phyloP scores from a whole-genome alignment of 345 rosid species.

The Syzygium oleosum region DNA sequence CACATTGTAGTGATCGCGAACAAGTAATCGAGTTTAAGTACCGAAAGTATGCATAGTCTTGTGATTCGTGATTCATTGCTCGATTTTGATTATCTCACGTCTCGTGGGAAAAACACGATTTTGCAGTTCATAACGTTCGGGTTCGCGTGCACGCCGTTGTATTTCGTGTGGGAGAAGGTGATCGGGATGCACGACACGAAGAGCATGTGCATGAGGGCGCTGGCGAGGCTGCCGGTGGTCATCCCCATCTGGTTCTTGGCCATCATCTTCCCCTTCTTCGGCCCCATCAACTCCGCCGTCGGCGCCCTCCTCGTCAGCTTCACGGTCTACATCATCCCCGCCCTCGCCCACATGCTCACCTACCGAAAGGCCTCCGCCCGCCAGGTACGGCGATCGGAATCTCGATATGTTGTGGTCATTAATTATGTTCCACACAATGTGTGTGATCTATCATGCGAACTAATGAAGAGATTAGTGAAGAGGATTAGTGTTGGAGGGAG shows the following conservation, averaged over 20 bases:
- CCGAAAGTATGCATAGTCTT: not conserved
- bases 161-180: slow-evolving; percentile 99
- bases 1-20: not conserved
- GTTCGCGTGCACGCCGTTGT: slow-evolving; percentile 92
- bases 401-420: not conserved
- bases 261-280: slow-evolving; percentile 95
- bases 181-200: slow-evolving; percentile 96
- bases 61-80: not conserved
- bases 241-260: slow-evolving; percentile 98
- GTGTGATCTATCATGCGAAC: not conserved
- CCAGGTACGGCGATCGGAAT: slow-evolving; percentile 39
- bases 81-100: not conserved
- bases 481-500: not conserved
- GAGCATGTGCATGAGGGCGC: slow-evolving; percentile 83
- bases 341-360: slow-evolving; percentile 96
- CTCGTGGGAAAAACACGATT: not conserved
- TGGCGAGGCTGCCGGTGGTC: slow-evolving; percentile 88
- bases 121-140: slow-evolving; percentile 97
- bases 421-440: not conserved
- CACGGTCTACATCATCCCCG: slow-evolving; percentile 94
- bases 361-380: slow-evolving; percentile 89
- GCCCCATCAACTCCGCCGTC: slow-evolving; percentile 93
- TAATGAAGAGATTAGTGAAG: not conserved
- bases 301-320: slow-evolving; percentile 98
- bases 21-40: not conserved